Conservation (phyloP, 1,284 basidiomycete genomes). For the Phlebopus sp. region DNA sequence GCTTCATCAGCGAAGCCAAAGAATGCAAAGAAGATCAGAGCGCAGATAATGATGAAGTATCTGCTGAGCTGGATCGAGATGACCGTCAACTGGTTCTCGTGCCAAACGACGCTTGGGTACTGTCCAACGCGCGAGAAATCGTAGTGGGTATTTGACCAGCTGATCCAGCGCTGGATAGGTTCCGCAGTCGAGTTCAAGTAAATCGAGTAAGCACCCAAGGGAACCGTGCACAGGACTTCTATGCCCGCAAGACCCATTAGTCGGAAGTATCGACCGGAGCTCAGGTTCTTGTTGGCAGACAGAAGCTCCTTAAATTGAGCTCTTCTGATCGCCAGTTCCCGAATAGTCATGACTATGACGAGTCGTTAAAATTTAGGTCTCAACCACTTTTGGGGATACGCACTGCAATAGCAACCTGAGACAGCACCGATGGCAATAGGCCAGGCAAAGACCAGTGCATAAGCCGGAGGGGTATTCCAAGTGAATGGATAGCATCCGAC, state of each 20-base stretch:
- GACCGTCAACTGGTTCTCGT: neutral
- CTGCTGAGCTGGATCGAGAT: conserved; percentile 37
- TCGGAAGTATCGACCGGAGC: conserved; percentile 44
- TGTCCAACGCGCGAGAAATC: conserved; percentile 41
- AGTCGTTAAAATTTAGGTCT: conserved; percentile 15
- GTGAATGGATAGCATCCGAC: conserved; percentile 36
- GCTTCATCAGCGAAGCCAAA: conserved; percentile 72
- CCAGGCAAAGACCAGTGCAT: conserved; percentile 18
- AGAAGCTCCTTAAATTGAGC: conserved; percentile 33
- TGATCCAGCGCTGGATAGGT: conserved; percentile 44
- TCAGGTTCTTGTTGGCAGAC: conserved; percentile 28
- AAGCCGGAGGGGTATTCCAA: conserved; percentile 28
- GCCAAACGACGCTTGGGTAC: conserved; percentile 41
- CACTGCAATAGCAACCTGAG: conserved; percentile 27
- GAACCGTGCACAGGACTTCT: conserved; percentile 36
- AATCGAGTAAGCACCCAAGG: conserved; percentile 29
- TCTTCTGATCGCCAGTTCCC: conserved; percentile 25
- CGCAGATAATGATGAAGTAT: conserved; percentile 43
- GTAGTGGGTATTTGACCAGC: conserved; percentile 55
- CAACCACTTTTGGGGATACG: conserved; percentile 13
- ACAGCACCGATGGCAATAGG: conserved; percentile 27
- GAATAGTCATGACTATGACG: conserved; percentile 25
- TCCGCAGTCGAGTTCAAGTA: conserved; percentile 22
- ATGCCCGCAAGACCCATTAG: conserved; percentile 46
- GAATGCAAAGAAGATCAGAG: conserved; percentile 59